Conservation (phyloP, 129 eudicot species). For the sunflower (Helianthus annuus) region DNA sequence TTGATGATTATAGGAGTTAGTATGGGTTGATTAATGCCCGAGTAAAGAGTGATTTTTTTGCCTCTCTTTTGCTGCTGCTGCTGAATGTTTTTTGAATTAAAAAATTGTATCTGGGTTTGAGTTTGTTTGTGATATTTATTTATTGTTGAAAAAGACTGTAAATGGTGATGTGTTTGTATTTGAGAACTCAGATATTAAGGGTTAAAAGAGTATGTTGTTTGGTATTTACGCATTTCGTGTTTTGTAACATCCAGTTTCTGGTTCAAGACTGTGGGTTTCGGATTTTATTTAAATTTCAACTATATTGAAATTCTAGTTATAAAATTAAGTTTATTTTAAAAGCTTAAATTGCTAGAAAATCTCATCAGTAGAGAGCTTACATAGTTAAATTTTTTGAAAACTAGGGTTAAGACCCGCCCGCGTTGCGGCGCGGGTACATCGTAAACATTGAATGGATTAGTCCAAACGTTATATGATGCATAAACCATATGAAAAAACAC, state of each 20-base stretch:
- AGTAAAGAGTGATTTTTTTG: conserved; percentile 63
- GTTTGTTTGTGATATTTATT: conserved; percentile 30
- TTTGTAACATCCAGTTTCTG: neutral
- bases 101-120: conserved; percentile 24
- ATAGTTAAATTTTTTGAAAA: no score
- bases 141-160: conserved; percentile 32
- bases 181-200: conserved; percentile 28
- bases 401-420: no score
- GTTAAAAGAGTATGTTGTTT: conserved; percentile 29
- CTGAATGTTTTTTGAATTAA: conserved; percentile 4
- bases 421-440: no score
- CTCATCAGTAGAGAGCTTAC: no score
- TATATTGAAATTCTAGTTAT: no score
- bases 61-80: conserved; percentile 37
- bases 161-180: conserved; percentile 35
- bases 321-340: no score
- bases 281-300: no score
- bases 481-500: no score
- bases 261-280: neutral
- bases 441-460: no score
- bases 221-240: conserved; percentile 4
- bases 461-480: no score
- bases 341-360: no score
- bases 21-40: conserved; percentile 32
- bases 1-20: conserved; percentile 34